phyloP scores from a whole-genome alignment of 768 basidiomycete genomes.

The Lactarius trivialis region DNA sequence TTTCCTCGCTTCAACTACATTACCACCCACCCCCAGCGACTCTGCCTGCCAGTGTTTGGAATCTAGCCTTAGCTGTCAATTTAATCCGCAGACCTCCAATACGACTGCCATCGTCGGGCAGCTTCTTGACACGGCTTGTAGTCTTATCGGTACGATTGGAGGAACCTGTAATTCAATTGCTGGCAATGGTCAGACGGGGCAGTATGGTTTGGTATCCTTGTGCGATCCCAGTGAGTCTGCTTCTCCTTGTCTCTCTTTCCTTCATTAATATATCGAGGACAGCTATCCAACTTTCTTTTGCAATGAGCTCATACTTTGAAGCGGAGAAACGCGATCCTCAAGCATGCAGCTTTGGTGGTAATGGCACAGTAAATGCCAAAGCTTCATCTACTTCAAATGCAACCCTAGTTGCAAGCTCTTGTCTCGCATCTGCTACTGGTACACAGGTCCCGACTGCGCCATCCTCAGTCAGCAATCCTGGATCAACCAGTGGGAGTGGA shows the following conservation, averaged over 20 bases:
- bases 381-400: constrained; percentile 48
- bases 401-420: constrained; percentile 55
- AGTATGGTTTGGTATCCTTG: constrained; percentile 67
- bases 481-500: constrained; percentile 22
- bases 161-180: constrained; percentile 63
- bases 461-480: constrained; percentile 20
- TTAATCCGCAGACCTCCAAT: constrained; percentile 57
- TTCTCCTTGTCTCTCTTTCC: not conserved
- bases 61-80: constrained; percentile 62
- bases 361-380: constrained; percentile 64
- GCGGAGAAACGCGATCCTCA: constrained; percentile 47
- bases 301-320: constrained; percentile 76
- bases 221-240: constrained; percentile 65
- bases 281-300: constrained; percentile 78
- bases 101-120: constrained; percentile 53
- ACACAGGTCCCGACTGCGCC: constrained; percentile 56
- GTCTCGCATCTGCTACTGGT: constrained; percentile 55
- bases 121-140: constrained; percentile 63
- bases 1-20: constrained; percentile 56
- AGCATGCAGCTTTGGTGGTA: constrained; percentile 77
- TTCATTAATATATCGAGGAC: constrained; percentile 13
- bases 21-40: constrained; percentile 83
- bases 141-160: constrained; percentile 52
- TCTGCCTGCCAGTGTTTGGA: constrained; percentile 74
- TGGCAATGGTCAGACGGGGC: constrained; percentile 64